Conservation (phyloP, 768 basidiomycete species). For the Phanerochaete carnosa region DNA sequence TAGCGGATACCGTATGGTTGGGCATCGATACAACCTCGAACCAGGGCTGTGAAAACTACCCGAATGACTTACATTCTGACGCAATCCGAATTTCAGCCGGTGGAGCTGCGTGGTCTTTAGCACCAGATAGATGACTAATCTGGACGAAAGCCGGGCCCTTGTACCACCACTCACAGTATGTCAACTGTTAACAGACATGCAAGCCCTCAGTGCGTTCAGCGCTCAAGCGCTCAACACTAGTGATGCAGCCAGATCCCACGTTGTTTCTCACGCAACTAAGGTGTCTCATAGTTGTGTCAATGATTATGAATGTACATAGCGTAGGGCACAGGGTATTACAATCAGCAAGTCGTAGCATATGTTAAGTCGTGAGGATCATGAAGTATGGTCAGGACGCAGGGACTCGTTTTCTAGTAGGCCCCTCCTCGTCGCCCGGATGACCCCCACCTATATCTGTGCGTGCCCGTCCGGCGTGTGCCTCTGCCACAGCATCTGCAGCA, state of each 20-base stretch:
- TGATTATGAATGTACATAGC: neutral
- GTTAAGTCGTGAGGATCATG: neutral
- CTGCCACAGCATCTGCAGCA: constrained; percentile 37
- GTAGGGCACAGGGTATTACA: neutral
- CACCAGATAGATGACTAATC: no score
- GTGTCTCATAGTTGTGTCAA: neutral
- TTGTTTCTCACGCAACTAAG: neutral
- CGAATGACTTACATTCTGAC: no score
- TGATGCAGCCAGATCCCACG: no score
- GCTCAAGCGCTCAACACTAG: no score
- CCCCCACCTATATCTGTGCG: constrained; percentile 24
- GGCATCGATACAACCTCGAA: no score
- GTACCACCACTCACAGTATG: no score
- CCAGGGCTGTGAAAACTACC: no score
- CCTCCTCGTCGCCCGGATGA: constrained; percentile 10
- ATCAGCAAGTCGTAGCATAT: neutral
- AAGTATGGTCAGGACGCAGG: neutral
- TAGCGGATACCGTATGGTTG: no score
- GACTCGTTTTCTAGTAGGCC: neutral
- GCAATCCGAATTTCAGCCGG: no score
- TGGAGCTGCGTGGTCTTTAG: no score
- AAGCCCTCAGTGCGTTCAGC: neutral
- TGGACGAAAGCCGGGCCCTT: no score
- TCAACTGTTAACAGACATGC: no score
- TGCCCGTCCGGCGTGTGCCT: constrained; percentile 22